phyloP scores from a whole-genome alignment of 805 yeast species.

The Ogataea zsoltii region DNA sequence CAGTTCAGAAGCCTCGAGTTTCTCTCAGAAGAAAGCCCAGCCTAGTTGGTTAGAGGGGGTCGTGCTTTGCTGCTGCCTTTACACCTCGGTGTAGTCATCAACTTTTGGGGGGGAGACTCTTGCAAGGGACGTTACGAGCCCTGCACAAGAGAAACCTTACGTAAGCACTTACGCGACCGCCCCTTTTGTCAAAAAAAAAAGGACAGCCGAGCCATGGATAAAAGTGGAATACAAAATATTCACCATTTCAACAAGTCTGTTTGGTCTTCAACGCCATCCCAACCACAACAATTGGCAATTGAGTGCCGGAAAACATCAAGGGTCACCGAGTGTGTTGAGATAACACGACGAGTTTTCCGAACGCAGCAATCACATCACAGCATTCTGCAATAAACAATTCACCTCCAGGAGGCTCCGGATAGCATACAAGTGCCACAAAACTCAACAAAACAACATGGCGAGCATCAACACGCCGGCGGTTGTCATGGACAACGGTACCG shows the following conservation, averaged over 20 bases:
- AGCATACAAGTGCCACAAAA: neutral
- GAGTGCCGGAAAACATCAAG: neutral
- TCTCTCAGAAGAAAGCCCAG: too few species aligned
- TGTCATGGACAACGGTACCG: constrained; percentile 96
- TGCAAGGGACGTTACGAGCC: too few species aligned
- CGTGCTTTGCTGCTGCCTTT: too few species aligned
- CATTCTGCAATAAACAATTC: neutral
- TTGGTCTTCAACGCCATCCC: neutral
- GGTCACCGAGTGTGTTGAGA: neutral
- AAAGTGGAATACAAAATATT: too few species aligned
- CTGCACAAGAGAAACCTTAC: too few species aligned
- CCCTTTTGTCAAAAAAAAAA: too few species aligned
- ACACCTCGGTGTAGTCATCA: too few species aligned
- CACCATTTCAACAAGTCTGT: too few species aligned
- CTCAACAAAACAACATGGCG: constrained; percentile 12
- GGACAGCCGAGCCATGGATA: too few species aligned
- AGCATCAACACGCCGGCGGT: constrained; percentile 84
- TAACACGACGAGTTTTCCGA: neutral
- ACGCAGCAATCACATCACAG: neutral
- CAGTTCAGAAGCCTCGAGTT: too few species aligned
- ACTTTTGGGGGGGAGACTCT: too few species aligned
- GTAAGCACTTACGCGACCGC: neutral
- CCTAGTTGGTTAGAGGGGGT: too few species aligned
- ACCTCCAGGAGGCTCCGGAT: constrained; percentile 2
- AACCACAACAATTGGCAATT: neutral